Conservation (phyloP, 1,139 yeast species). For the Candida sp. region DNA sequence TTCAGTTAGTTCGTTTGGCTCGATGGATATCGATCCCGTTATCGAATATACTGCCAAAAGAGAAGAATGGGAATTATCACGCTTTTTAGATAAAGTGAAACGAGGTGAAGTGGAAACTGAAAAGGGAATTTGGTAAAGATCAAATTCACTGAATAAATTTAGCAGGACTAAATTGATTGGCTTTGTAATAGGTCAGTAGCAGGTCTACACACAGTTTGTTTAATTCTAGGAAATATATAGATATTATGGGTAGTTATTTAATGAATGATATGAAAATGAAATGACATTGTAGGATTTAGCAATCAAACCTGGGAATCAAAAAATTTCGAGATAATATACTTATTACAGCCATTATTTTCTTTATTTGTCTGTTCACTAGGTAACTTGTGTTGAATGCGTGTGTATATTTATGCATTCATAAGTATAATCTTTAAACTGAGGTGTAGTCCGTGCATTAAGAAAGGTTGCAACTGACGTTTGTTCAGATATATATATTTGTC, state of each 20-base stretch:
- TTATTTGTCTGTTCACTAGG: no score
- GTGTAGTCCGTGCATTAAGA: no score
- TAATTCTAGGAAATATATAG: neutral
- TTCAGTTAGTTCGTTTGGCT: slow-evolving; percentile 23
- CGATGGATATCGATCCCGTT: slow-evolving; percentile 31
- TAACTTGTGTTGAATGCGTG: no score
- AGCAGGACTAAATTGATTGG: neutral
- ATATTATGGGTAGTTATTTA: neutral
- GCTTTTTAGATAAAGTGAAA: slow-evolving; percentile 25
- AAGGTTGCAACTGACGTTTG: no score
- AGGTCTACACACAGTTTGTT: neutral
- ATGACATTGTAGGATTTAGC: no score
- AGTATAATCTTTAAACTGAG: no score
- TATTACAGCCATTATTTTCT: no score
- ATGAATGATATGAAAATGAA: neutral
- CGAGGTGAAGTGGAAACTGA: neutral
- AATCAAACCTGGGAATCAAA: no score
- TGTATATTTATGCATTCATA: no score
- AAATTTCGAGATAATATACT: no score
- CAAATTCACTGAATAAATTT: no score
- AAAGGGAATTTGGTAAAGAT: neutral
- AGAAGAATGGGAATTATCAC: slow-evolving; percentile 39
- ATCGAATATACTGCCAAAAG: slow-evolving; percentile 40
- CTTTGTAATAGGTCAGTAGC: neutral
- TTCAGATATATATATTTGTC: no score